A percentile compares a stretch with the other conserved stretches of the same genome.
phyloP scores from a whole-genome alignment of 805 yeast genomes.

The Spathaspora hagerdaliae region DNA sequence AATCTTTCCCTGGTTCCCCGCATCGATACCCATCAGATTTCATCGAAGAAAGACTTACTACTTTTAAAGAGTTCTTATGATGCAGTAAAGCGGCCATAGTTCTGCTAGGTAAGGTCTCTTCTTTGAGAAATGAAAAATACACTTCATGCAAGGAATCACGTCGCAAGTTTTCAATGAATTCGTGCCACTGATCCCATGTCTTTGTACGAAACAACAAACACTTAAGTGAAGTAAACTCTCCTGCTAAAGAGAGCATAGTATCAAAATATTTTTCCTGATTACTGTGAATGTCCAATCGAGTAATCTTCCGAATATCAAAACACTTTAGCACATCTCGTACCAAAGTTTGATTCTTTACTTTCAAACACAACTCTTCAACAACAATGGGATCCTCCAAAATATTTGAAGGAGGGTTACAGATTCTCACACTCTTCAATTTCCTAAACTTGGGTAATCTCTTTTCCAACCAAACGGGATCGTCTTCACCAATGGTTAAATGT shows the following conservation, averaged over 20 bases:
- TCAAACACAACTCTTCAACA: background rate
- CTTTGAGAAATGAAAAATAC: background rate
- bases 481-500: background rate
- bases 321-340: background rate
- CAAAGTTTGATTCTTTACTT: background rate
- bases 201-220: background rate
- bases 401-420: background rate
- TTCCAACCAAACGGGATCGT: background rate
- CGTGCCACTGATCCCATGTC: background rate
- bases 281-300: background rate
- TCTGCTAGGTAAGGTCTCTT: background rate
- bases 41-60: background rate
- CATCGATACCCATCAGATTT: no score
- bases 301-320: background rate
- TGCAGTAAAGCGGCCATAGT: background rate
- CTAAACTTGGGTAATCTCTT: background rate
- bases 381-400: background rate
- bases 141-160: background rate
- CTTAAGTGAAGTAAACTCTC: background rate
- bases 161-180: background rate
- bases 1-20: background rate
- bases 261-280: background rate
- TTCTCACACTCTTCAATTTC: background rate
- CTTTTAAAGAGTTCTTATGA: background rate
- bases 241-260: background rate